These are phyloP conservation scores for Wickerhamomyces rabaulensis DNA, from an alignment of 805 yeast genomes.

Conservation along the genomic window DNA sequence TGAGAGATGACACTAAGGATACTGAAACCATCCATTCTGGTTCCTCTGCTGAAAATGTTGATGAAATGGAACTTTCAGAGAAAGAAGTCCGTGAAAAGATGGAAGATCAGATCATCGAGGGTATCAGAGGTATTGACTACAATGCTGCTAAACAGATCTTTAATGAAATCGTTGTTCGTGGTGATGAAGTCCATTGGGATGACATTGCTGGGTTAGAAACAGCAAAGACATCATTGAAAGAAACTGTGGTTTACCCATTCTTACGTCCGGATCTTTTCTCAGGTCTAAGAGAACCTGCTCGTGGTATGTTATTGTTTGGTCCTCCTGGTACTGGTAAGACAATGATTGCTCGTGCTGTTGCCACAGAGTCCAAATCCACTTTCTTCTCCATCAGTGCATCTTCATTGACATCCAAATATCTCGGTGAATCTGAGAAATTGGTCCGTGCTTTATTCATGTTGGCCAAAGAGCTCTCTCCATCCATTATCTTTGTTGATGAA, in stretches of 20 bases:
- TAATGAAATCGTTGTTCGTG: constrained; percentile 84
- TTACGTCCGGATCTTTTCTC: constrained; percentile 87
- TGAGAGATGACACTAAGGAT: constrained; percentile 14
- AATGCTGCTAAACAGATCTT: constrained; percentile 77
- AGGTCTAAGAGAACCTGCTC: constrained; percentile 90
- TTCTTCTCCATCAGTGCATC: constrained; percentile 92
- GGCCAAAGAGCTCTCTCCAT: constrained; percentile 85
- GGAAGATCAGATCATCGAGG: constrained; percentile 29
- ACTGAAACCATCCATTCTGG: constrained; percentile 20
- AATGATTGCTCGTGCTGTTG: constrained; percentile 96
- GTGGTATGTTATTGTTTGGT: constrained; percentile 94
- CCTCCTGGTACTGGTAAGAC: constrained; percentile 99
- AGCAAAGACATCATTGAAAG: constrained; percentile 86
- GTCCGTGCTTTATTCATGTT: constrained; percentile 83
- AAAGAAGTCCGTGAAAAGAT: constrained; percentile 24
- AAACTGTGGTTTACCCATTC: constrained; percentile 95
- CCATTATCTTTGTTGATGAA: constrained; percentile 94
- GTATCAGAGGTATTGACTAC: constrained; percentile 66
- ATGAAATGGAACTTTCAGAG: constrained; percentile 22
- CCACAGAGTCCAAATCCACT: constrained; percentile 91
- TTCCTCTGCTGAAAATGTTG: constrained; percentile 15
- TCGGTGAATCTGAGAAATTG: constrained; percentile 90
- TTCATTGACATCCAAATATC: constrained; percentile 70
- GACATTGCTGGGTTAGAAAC: constrained; percentile 90
- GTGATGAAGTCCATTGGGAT: constrained; percentile 94